phyloP scores from a whole-genome alignment of 1,284 basidiomycete genomes.

The Irpex rosettiformis region DNA sequence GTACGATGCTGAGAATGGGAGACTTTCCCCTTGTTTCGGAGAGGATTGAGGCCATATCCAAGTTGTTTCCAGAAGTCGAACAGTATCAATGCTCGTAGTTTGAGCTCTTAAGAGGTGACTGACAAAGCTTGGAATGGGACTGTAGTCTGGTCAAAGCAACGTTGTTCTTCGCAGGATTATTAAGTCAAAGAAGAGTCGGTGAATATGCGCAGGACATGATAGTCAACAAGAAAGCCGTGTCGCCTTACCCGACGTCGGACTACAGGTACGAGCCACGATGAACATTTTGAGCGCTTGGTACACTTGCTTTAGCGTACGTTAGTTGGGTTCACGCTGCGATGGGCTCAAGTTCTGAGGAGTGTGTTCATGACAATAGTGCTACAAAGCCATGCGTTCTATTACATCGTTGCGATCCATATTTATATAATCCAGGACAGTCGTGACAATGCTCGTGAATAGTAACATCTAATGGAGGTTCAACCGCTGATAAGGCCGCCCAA shows the following conservation, averaged over 20 bases:
- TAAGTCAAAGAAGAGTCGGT: neutral
- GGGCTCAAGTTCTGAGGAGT: neutral
- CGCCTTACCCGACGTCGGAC: neutral
- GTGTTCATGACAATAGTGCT: neutral
- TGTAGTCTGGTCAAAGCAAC: neutral
- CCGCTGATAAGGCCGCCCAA: slow-evolving; percentile 1
- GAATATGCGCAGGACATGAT: neutral
- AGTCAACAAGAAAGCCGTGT: neutral
- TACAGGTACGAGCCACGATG: no score
- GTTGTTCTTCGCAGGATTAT: neutral
- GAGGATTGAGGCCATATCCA: neutral
- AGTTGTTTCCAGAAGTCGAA: neutral
- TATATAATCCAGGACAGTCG: neutral
- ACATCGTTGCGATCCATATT: neutral
- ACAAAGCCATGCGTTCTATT: neutral
- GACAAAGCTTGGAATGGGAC: no score
- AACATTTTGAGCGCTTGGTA: no score
- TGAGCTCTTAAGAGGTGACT: no score
- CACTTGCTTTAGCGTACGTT: no score
- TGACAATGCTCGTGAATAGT: neutral
- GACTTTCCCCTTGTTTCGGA: neutral
- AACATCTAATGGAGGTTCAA: neutral
- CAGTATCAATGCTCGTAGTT: neutral
- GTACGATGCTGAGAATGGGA: neutral
- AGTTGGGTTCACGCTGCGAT: no score